Evolutionary conservation across 1,139 yeast genomes (phyloP).

Genomic region (Yarrowia galli): DNA sequence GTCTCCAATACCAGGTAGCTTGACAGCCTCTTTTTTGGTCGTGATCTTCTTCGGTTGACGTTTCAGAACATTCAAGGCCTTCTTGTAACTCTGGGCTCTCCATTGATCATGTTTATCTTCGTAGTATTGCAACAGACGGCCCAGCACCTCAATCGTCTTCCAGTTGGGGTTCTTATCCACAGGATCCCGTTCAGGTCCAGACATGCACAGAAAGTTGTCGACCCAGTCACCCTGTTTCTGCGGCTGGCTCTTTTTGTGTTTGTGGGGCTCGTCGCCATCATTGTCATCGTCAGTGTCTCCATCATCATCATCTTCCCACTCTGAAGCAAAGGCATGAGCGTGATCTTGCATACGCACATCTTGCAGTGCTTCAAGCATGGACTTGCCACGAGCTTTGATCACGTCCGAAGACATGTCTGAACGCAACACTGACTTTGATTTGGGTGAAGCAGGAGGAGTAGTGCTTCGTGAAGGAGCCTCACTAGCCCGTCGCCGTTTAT

Average conservation of each 20-base stretch:
- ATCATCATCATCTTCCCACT: conserved; percentile 38
- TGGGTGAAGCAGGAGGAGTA: conserved; percentile 40
- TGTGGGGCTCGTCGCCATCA: conserved; percentile 15
- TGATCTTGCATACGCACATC: conserved; percentile 37
- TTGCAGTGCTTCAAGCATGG: conserved; percentile 38
- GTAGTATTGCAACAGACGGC: conserved; percentile 54
- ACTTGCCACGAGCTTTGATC: conserved; percentile 35
- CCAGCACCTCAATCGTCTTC: conserved; percentile 52
- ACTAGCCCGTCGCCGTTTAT: conserved; percentile 41
- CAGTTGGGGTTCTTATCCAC: conserved; percentile 49
- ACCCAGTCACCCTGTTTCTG: conserved; percentile 38
- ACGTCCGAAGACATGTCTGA: conserved; percentile 38
- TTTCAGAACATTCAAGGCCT: conserved; percentile 56
- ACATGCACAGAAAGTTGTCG: conserved; percentile 37
- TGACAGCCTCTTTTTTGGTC: conserved; percentile 55
- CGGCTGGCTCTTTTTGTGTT: conserved; percentile 26
- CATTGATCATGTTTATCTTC: conserved; percentile 54
- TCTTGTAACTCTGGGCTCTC: conserved; percentile 57
- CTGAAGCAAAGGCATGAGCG: conserved; percentile 40
- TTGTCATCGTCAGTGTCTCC: conserved; percentile 4
- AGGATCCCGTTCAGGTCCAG: conserved; percentile 18
- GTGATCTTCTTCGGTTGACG: conserved; percentile 49
- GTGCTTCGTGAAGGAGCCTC: conserved; percentile 1
- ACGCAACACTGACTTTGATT: conserved; percentile 41
- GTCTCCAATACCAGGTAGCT: conserved; percentile 57